Evolutionary conservation across 345 rosid species (phyloP).

Genomic region (Salix dunnii): DNA sequence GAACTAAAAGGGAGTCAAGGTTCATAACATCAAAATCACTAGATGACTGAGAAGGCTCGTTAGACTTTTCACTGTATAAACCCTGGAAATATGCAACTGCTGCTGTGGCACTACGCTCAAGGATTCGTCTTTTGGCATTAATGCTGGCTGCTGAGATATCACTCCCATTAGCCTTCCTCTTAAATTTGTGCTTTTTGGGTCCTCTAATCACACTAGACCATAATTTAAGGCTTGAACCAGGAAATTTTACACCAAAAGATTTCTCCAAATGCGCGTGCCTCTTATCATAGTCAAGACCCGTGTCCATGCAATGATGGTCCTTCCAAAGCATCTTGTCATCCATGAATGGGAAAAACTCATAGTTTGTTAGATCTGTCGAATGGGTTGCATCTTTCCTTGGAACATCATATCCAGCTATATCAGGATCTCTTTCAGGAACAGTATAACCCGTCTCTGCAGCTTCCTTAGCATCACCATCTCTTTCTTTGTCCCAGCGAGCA

Average conservation of each 20-base stretch:
- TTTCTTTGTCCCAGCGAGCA: slow-evolving; percentile 45
- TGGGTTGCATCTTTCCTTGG: slow-evolving; percentile 34
- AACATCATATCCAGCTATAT: slow-evolving; percentile 38
- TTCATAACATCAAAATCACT: slow-evolving; percentile 41
- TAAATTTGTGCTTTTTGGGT: slow-evolving; percentile 50
- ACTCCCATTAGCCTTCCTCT: slow-evolving; percentile 56
- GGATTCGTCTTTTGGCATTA: slow-evolving; percentile 67
- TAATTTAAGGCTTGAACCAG: slow-evolving; percentile 66
- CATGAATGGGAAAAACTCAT: slow-evolving; percentile 51
- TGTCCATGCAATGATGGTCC: slow-evolving; percentile 79
- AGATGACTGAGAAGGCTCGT: slow-evolving; percentile 38
- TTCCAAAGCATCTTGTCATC: slow-evolving; percentile 76
- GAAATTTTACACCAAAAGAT: slow-evolving; percentile 79
- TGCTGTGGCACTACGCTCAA: slow-evolving; percentile 72
- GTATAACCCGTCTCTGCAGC: slow-evolving; percentile 81
- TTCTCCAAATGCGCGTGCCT: slow-evolving; percentile 92
- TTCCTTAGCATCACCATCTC: slow-evolving; percentile 67
- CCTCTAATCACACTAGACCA: slow-evolving; percentile 63
- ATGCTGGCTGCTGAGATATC: slow-evolving; percentile 41
- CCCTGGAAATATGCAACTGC: slow-evolving; percentile 61
- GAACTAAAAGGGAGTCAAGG: slow-evolving; percentile 35
- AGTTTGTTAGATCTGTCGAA: slow-evolving; percentile 35
- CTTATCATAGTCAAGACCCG: slow-evolving; percentile 68
- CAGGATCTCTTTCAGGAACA: slow-evolving; percentile 43
- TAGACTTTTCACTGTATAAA: slow-evolving; percentile 37